Evolutionary conservation across 106 monocot species (phyloP).

Genomic region (Dendrobium officinale): DNA sequence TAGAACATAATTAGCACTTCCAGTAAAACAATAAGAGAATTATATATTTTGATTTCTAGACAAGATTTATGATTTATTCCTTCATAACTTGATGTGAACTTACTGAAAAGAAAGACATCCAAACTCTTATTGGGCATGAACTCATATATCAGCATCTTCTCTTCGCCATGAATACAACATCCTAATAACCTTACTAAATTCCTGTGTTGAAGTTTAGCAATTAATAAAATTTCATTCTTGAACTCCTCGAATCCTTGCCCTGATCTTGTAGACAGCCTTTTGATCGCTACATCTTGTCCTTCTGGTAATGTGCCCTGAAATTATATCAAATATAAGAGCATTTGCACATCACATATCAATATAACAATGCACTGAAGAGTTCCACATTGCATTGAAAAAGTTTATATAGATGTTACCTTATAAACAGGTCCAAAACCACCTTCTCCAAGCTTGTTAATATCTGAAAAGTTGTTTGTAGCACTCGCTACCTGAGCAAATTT

Average conservation of each 20-base stretch:
- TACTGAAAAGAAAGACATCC: constrained; percentile 50
- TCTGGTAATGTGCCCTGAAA: constrained; percentile 35
- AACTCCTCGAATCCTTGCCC: constrained; percentile 59
- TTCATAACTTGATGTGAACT: background rate
- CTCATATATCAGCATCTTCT: constrained; percentile 53
- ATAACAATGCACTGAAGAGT: too few species aligned
- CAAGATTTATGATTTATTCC: too few species aligned
- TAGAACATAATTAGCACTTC: too few species aligned
- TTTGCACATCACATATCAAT: too few species aligned
- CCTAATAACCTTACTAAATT: constrained; percentile 16
- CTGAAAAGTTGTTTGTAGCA: background rate
- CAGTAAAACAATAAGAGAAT: too few species aligned
- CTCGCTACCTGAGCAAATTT: background rate
- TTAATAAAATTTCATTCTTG: constrained; percentile 51
- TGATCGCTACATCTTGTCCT: constrained; percentile 36
- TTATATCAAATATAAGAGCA: background rate
- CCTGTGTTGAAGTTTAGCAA: constrained; percentile 57
- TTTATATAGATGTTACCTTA: constrained; percentile 13
- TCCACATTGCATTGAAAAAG: too few species aligned
- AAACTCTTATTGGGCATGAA: constrained; percentile 60
- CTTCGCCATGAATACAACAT: constrained; percentile 4
- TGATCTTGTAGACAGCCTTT: constrained; percentile 44
- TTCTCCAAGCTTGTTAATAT: background rate
- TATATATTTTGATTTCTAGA: too few species aligned
- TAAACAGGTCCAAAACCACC: constrained; percentile 29